phyloP scores from a whole-genome alignment of 441 rosid genomes.

The Mallotus repandus region DNA sequence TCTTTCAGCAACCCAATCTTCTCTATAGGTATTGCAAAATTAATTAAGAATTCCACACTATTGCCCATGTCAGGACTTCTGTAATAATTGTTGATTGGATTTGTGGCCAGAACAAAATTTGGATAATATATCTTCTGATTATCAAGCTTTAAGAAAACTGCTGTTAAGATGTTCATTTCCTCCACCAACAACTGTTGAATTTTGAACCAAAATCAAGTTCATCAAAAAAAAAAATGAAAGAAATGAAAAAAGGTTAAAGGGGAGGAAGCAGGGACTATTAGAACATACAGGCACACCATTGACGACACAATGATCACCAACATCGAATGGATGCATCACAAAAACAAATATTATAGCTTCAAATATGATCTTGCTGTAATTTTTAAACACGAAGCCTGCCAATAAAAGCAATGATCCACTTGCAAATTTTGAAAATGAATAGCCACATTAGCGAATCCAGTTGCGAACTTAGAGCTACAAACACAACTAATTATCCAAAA shows the following conservation, averaged over 20 bases:
- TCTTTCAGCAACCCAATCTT: constrained; percentile 57
- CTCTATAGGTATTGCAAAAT: constrained; percentile 58
- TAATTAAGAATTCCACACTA: constrained; percentile 57
- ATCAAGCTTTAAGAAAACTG: constrained; percentile 75
- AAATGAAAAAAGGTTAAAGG: no score
- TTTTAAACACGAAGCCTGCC: constrained; percentile 73
- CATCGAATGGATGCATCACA: constrained; percentile 92
- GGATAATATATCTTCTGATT: constrained; percentile 80
- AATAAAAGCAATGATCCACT: no score
- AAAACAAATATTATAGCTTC: constrained; percentile 86
- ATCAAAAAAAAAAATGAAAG: no score
- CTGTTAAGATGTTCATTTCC: constrained; percentile 76
- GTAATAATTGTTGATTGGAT: constrained; percentile 70
- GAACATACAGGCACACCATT: constrained; percentile 60
- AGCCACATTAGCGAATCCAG: no score
- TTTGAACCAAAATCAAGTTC: not conserved
- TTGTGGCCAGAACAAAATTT: constrained; percentile 57
- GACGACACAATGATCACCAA: constrained; percentile 80
- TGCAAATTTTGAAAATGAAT: no score
- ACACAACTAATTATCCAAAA: no score
- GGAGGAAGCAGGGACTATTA: not conserved
- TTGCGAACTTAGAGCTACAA: no score
- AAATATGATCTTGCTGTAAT: constrained; percentile 79
- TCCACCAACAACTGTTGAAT: constrained; percentile 73
- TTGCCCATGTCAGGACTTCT: constrained; percentile 90